phyloP scores from a whole-genome alignment of 1,284 basidiomycete genomes.

The Boletus hoseneyae region DNA sequence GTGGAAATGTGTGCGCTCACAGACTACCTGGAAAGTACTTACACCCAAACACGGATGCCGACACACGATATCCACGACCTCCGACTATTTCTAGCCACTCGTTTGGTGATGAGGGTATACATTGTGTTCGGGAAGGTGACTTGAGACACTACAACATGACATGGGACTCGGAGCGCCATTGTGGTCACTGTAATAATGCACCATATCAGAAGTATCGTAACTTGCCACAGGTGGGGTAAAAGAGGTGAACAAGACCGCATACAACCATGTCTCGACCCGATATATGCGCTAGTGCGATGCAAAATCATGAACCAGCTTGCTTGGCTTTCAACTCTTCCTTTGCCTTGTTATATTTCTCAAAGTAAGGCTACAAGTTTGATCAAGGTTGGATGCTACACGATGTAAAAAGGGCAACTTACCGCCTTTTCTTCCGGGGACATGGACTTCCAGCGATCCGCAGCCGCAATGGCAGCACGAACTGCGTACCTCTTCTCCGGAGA shows the following conservation, averaged over 20 bases:
- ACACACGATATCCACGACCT: background rate
- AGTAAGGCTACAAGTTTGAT: constrained; percentile 22
- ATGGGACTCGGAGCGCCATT: background rate
- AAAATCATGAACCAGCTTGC: constrained; percentile 14
- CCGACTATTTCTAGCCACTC: background rate
- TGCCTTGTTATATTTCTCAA: constrained; percentile 17
- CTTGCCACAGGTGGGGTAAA: background rate
- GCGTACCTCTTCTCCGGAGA: background rate
- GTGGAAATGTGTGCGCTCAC: too few relatives aligned
- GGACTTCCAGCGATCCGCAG: constrained; percentile 26
- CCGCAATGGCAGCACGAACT: constrained; percentile 10
- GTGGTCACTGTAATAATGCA: constrained; percentile 7
- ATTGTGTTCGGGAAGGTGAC: background rate
- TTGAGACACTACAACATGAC: constrained; percentile 4
- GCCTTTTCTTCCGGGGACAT: constrained; percentile 30
- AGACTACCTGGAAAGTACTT: background rate
- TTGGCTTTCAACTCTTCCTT: constrained; percentile 15
- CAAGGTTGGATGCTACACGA: background rate
- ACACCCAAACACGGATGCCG: too few relatives aligned
- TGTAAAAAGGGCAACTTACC: constrained; percentile 11
- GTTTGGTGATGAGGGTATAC: constrained; percentile 6
- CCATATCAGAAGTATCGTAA: constrained; percentile 9
- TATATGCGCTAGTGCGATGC: constrained; percentile 40
- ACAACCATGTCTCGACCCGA: background rate
- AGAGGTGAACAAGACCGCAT: constrained; percentile 4